Evolutionary conservation across 2,329 filamentous ascomycete species (phyloP).

Genomic region (Pseudogymnoascus sp.): DNA sequence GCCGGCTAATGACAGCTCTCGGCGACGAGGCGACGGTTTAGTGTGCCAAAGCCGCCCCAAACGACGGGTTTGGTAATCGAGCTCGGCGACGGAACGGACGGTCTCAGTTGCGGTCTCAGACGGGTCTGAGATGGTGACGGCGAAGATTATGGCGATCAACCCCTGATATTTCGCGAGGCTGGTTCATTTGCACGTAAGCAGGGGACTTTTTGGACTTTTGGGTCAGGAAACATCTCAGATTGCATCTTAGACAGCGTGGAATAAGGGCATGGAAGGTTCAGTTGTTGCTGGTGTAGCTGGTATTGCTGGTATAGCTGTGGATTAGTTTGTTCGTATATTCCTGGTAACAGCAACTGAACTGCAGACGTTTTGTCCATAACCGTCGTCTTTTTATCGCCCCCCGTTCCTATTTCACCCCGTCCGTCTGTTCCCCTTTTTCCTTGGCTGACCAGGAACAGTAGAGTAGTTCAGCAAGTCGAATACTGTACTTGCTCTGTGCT

Average conservation of each 20-base stretch:
- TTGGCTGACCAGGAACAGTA: background rate
- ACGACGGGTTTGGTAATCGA: background rate
- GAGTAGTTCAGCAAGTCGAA: background rate
- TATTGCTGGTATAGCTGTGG: no score
- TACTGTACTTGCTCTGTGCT: background rate
- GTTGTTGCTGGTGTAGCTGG: no score
- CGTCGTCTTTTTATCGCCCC: background rate
- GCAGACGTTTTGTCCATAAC: background rate
- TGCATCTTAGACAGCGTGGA: background rate
- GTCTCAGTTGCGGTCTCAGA: background rate
- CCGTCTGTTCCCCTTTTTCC: background rate
- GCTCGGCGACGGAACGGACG: background rate
- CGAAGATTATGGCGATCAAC: background rate
- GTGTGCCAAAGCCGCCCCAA: background rate
- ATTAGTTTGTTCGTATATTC: no score
- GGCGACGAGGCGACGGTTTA: background rate
- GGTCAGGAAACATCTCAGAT: background rate
- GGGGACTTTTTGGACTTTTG: background rate
- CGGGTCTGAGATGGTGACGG: background rate
- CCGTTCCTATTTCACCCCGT: background rate
- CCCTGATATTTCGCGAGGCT: background rate
- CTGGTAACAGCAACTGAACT: background rate
- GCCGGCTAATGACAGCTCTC: background rate
- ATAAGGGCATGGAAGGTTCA: background rate
- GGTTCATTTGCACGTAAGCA: background rate